phyloP scores from a whole-genome alignment of 345 rosid genomes.

The Citrus maxima region DNA sequence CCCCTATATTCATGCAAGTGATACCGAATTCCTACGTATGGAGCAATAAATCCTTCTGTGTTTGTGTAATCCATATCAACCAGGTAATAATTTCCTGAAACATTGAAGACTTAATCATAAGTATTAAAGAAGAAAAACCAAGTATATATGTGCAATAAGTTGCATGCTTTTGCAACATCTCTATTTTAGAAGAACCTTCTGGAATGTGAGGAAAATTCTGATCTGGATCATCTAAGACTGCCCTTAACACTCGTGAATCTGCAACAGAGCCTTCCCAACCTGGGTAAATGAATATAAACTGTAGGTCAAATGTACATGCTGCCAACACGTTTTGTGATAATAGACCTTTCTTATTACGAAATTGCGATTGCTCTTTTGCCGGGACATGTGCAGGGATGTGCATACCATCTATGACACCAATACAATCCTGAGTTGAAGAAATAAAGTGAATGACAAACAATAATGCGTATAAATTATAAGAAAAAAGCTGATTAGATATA shows the following conservation, averaged over 20 bases:
- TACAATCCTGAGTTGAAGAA: slow-evolving; percentile 56
- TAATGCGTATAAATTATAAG: not conserved
- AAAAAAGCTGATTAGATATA: slow-evolving; percentile 1
- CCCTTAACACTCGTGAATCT: slow-evolving; percentile 69
- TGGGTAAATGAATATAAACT: slow-evolving; percentile 68
- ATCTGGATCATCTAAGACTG: slow-evolving; percentile 69
- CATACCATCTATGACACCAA: slow-evolving; percentile 72
- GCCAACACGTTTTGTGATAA: slow-evolving; percentile 72
- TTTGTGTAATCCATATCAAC: slow-evolving; percentile 65
- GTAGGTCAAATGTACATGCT: slow-evolving; percentile 75
- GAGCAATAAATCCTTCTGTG: slow-evolving; percentile 67
- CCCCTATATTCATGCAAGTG: slow-evolving; percentile 56
- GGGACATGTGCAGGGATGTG: slow-evolving; percentile 75
- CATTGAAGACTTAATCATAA: not conserved
- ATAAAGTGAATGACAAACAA: slow-evolving; percentile 11
- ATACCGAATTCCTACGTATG: slow-evolving; percentile 61
- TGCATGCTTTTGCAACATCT: slow-evolving; percentile 5
- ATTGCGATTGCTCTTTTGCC: slow-evolving; percentile 71
- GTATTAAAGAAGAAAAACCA: not conserved
- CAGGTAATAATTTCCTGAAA: slow-evolving; percentile 68
- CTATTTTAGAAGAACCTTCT: slow-evolving; percentile 39
- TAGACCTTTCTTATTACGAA: slow-evolving; percentile 62
- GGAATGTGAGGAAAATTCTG: slow-evolving; percentile 79
- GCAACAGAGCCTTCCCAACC: slow-evolving; percentile 88
- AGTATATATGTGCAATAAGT: not conserved